Conservation (phyloP, 768 basidiomycete species). For the Strobilomyces echinocephalus region DNA sequence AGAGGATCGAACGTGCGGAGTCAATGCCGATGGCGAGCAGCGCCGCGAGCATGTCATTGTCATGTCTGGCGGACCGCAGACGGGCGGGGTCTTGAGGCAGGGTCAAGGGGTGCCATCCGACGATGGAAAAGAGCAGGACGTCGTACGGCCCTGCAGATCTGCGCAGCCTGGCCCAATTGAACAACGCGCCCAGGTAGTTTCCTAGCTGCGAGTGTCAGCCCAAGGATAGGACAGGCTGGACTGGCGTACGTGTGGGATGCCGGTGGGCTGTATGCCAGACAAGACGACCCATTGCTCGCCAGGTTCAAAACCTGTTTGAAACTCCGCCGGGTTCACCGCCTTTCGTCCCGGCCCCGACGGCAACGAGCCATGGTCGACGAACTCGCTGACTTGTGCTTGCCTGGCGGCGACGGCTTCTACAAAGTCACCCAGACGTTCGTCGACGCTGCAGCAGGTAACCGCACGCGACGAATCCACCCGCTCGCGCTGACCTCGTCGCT, state of each 20-base stretch:
- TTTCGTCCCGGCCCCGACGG: neutral
- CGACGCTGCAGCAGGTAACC: slow-evolving; percentile 57
- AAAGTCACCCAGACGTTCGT: slow-evolving; percentile 61
- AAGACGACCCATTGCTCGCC: slow-evolving; percentile 74
- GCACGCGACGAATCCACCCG: no score
- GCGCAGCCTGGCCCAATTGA: slow-evolving; percentile 86
- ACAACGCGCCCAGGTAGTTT: slow-evolving; percentile 87
- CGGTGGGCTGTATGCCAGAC: slow-evolving; percentile 93
- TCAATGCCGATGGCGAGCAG: slow-evolving; percentile 84
- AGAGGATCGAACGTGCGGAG: slow-evolving; percentile 66
- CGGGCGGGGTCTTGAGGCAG: slow-evolving; percentile 76
- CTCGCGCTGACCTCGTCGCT: no score
- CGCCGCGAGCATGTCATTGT: slow-evolving; percentile 77
- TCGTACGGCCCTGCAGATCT: slow-evolving; percentile 52
- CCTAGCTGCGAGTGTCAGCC: slow-evolving; percentile 57
- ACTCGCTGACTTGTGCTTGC: no score
- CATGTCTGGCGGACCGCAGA: slow-evolving; percentile 57
- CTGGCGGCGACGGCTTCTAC: slow-evolving; percentile 56
- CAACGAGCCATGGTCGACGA: no score
- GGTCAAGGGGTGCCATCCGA: slow-evolving; percentile 93
- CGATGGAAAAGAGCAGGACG: slow-evolving; percentile 76
- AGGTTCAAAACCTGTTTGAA: no score
- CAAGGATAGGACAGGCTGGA: neutral
- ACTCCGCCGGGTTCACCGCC: no score
- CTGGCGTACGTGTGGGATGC: slow-evolving; percentile 72